Conservation (phyloP, 1,284 basidiomycete genomes). For the Cryptococcus sp. region DNA sequence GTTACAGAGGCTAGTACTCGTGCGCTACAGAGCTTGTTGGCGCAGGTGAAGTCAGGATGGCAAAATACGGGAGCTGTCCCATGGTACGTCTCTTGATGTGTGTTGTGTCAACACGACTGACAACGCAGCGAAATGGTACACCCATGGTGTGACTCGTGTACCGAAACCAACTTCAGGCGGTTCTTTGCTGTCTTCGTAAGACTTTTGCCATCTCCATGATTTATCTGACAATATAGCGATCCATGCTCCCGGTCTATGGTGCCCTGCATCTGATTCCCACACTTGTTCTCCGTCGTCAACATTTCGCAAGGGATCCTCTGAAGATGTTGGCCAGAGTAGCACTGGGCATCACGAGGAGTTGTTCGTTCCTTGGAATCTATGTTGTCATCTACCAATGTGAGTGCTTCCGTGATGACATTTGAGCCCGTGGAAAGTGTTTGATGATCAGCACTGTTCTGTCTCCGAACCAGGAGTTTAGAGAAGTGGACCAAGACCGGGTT, state of each 20-base stretch:
- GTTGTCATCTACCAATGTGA: slow-evolving; percentile 78
- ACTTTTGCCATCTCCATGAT: slow-evolving; percentile 1
- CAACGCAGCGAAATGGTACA: slow-evolving; percentile 60
- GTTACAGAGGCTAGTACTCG: slow-evolving; percentile 32
- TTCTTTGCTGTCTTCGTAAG: slow-evolving; percentile 68
- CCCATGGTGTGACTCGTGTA: slow-evolving; percentile 70
- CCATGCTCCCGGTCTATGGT: slow-evolving; percentile 75
- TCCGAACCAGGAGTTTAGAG: slow-evolving; percentile 50
- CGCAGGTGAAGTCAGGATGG: slow-evolving; percentile 23
- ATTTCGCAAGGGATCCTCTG: slow-evolving; percentile 55
- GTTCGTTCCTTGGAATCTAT: slow-evolving; percentile 81
- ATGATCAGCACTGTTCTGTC: slow-evolving; percentile 58
- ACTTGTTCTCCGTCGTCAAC: slow-evolving; percentile 63
- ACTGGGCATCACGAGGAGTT: slow-evolving; percentile 74
- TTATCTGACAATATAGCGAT: slow-evolving; percentile 42
- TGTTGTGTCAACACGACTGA: background rate
- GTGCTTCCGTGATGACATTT: slow-evolving; percentile 24
- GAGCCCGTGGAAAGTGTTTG: background rate
- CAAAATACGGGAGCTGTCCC: slow-evolving; percentile 53
- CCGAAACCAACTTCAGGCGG: slow-evolving; percentile 62
- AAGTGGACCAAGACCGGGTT: slow-evolving; percentile 54
- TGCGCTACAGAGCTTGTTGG: slow-evolving; percentile 28
- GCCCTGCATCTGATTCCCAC: slow-evolving; percentile 86
- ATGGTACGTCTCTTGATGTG: slow-evolving; percentile 44
- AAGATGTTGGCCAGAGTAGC: slow-evolving; percentile 62